These are phyloP conservation scores for Sanghuangporus sanghuang DNA, from an alignment of 1,284 basidiomycete genomes.

Conservation along the genomic window DNA sequence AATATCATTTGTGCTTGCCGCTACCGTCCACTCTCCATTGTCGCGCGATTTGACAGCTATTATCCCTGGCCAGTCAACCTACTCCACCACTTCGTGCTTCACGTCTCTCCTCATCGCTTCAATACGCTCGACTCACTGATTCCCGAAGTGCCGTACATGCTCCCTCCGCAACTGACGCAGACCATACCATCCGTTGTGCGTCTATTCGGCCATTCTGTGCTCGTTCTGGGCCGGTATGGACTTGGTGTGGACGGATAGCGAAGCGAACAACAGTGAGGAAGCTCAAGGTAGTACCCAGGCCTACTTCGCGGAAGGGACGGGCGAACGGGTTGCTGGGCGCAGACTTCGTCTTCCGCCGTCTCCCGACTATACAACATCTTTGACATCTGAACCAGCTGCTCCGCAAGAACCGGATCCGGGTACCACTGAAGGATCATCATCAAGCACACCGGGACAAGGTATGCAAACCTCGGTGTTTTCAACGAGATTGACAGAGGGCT, in stretches of 20 bases:
- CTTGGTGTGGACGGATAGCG: constrained; percentile 58
- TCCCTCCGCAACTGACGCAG: constrained; percentile 33
- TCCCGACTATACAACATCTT: background rate
- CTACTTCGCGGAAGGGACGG: constrained; percentile 36
- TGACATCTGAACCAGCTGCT: background rate
- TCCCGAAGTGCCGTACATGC: constrained; percentile 29
- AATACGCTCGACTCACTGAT: constrained; percentile 19
- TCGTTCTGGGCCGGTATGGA: constrained; percentile 52
- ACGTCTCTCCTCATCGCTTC: constrained; percentile 6
- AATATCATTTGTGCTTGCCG: constrained; percentile 8
- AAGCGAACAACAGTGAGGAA: constrained; percentile 30
- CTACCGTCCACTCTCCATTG: constrained; percentile 41
- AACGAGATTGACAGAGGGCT: constrained; percentile 40
- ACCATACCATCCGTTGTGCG: constrained; percentile 55
- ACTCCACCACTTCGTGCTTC: constrained; percentile 53
- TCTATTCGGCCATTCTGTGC: constrained; percentile 49
- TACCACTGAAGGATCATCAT: background rate
- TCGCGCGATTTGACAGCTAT: constrained; percentile 53
- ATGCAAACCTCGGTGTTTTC: constrained; percentile 39
- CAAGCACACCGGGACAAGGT: background rate
- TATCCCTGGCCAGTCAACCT: constrained; percentile 67
- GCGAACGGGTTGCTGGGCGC: constrained; percentile 11
- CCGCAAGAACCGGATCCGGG: background rate
- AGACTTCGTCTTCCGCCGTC: background rate
- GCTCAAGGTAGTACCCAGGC: background rate